These are phyloP conservation scores for Alternaria postmessia DNA, from an alignment of 2,329 filamentous ascomycete genomes.

Conservation along the genomic window DNA sequence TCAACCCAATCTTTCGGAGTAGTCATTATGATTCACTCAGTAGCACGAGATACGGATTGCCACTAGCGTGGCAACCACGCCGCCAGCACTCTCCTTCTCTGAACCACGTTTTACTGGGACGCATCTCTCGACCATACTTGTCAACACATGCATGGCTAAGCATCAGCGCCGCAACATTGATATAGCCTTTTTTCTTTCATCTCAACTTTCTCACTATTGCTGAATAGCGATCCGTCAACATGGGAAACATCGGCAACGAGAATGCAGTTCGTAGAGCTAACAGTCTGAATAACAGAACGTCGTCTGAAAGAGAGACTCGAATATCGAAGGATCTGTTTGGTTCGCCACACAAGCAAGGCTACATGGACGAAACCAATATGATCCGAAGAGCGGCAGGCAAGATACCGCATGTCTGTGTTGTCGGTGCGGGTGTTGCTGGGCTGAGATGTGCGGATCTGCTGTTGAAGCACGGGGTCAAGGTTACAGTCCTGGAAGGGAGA, in stretches of 20 bases:
- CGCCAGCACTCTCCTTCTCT: background rate
- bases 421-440: slow-evolving; percentile 75
- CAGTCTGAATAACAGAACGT: slow-evolving; percentile 32
- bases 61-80: slow-evolving; percentile 1
- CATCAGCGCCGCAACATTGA: background rate
- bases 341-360: slow-evolving; percentile 38
- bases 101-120: background rate
- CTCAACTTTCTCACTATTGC: background rate
- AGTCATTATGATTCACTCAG: background rate
- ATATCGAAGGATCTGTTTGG: slow-evolving; percentile 46
- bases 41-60: background rate
- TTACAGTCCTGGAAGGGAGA: slow-evolving; percentile 74
- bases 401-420: slow-evolving; percentile 67
- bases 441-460: slow-evolving; percentile 75
- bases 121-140: background rate
- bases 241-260: slow-evolving; percentile 37
- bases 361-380: slow-evolving; percentile 35
- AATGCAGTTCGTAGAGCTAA: slow-evolving; percentile 40
- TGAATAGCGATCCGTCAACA: slow-evolving; percentile 1
- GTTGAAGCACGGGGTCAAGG: slow-evolving; percentile 68
- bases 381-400: slow-evolving; percentile 44
- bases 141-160: background rate
- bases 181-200: background rate
- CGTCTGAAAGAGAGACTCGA: slow-evolving; percentile 32
- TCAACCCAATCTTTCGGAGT: background rate